Evolutionary conservation across 192 early-diverging fungal genomes (phyloP), one percentile per base, ranked within the genome.

Genomic region (Coemansia sp.): DNA sequence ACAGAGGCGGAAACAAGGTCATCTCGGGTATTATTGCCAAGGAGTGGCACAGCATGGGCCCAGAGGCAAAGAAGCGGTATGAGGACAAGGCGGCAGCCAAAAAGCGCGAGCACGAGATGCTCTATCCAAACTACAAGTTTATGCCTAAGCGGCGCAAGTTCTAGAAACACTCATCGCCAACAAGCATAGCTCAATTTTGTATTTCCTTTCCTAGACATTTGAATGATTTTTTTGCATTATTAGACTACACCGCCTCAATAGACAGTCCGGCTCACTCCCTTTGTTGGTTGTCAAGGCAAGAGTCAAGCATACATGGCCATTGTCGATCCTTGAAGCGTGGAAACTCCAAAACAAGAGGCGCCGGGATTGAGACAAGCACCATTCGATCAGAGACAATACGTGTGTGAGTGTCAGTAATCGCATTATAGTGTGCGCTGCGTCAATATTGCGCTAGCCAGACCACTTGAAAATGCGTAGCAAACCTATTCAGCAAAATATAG

Each of bases 121-220:
- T 82, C 2, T 82, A 82, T 46, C 79, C 79, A 12, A 82, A 82
- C 46, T 82, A 82, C 65, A 82, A 74, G 53, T 82, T 77, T 63
- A 71, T 68, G 71, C 79, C 79, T 11, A 76, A 73, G 65, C 59
- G 71, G 31, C 74, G 79, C 37, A 76, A 53, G 40, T 8, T 46
- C 36, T 73, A 70, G 47, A 63, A 32, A 53, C 22, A 43, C n/a
- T n/a, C n/a, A n/a, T n/a, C n/a, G n/a, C n/a, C n/a, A n/a, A n/a
- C n/a, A n/a, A n/a, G n/a, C n/a, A n/a, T n/a, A n/a, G n/a, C n/a
- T n/a, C n/a, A n/a, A n/a, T n/a, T n/a, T 15, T 54, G 51, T 54
- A 54, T 54, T 54, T 54, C 29, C 27, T 46, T 24, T 47, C n/a
- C 46, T 24, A 47, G 19, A 20, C 54, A 31, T 57, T 57, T 29